Conservation (phyloP, 768 basidiomycete species). For the Agrocybe praecox region DNA sequence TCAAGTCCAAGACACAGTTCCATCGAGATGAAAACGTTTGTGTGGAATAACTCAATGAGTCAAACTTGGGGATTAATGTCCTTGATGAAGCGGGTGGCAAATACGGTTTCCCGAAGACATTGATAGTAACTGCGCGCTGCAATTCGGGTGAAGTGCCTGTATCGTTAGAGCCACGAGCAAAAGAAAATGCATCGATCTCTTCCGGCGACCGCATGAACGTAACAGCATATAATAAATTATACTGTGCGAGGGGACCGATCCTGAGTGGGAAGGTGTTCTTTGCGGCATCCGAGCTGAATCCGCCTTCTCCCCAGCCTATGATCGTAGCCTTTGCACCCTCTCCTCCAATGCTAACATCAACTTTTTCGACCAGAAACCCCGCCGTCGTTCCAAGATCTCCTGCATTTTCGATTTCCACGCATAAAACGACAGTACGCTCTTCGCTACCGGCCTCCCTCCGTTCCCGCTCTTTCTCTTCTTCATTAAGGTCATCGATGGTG, state of each 20-base stretch:
- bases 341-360: constrained; percentile 78
- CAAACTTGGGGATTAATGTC: constrained; percentile 16
- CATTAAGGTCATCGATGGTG: constrained; percentile 29
- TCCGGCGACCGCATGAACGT: constrained; percentile 72
- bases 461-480: constrained; percentile 53
- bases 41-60: constrained; percentile 57
- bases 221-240: constrained; percentile 89
- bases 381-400: constrained; percentile 61
- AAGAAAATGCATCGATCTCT: constrained; percentile 48
- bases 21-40: constrained; percentile 80
- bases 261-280: constrained; percentile 67
- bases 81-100: constrained; percentile 25
- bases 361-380: constrained; percentile 75
- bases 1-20: constrained; percentile 89
- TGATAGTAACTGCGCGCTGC: constrained; percentile 79
- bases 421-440: constrained; percentile 87
- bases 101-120: constrained; percentile 76
- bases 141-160: constrained; percentile 42
- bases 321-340: constrained; percentile 51
- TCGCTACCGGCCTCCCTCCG: constrained; percentile 70
- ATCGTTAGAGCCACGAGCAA: constrained; percentile 26
- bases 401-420: constrained; percentile 87
- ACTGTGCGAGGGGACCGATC: constrained; percentile 77
- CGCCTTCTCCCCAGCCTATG: constrained; percentile 60
- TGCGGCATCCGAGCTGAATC: constrained; percentile 42